These are phyloP conservation scores for Pythium phragmiticola DNA, from an alignment of 352 stramenopile genomes.

Conservation along the genomic window DNA sequence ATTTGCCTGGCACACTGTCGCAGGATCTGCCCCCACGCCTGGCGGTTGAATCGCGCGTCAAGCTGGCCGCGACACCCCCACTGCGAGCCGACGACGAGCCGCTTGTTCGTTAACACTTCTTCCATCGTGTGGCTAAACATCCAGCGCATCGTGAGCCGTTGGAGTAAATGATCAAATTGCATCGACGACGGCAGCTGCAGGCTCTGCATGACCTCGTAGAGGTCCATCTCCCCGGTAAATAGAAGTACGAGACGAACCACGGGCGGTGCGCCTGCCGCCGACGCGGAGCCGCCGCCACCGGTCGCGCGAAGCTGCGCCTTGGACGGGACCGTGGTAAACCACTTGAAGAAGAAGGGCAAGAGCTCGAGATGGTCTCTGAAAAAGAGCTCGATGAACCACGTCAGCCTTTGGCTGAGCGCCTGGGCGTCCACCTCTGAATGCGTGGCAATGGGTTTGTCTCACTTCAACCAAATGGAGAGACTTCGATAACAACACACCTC, in stretches of 20 bases:
- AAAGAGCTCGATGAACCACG: slow-evolving; percentile 55
- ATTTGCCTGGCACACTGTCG: slow-evolving; percentile 46
- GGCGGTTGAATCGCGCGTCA: slow-evolving; percentile 54
- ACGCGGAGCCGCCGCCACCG: slow-evolving; percentile 13
- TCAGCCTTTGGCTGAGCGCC: slow-evolving; percentile 39
- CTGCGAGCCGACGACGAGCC: slow-evolving; percentile 45
- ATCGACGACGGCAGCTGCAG: slow-evolving; percentile 51
- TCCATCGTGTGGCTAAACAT: slow-evolving; percentile 57
- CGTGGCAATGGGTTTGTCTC: no score
- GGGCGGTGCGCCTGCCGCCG: slow-evolving; percentile 9
- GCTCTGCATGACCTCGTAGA: slow-evolving; percentile 62
- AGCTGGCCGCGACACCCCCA: slow-evolving; percentile 53
- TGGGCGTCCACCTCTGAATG: slow-evolving; percentile 47
- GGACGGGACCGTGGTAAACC: slow-evolving; percentile 56
- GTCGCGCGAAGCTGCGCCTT: slow-evolving; percentile 50
- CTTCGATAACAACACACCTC: slow-evolving; percentile 32
- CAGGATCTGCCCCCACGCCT: slow-evolving; percentile 53
- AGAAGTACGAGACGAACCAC: slow-evolving; percentile 70
- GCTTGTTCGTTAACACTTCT: slow-evolving; percentile 62
- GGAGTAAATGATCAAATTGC: slow-evolving; percentile 58
- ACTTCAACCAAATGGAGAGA: neutral
- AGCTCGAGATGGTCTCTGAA: slow-evolving; percentile 57
- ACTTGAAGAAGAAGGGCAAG: slow-evolving; percentile 62
- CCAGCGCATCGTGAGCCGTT: slow-evolving; percentile 42
- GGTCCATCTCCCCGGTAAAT: slow-evolving; percentile 54